Evolutionary conservation across 495 filamentous ascomycete genomes (phyloP), one percentile per base, ranked within the genome.

Genomic region (Penicillium robsamsonii): DNA sequence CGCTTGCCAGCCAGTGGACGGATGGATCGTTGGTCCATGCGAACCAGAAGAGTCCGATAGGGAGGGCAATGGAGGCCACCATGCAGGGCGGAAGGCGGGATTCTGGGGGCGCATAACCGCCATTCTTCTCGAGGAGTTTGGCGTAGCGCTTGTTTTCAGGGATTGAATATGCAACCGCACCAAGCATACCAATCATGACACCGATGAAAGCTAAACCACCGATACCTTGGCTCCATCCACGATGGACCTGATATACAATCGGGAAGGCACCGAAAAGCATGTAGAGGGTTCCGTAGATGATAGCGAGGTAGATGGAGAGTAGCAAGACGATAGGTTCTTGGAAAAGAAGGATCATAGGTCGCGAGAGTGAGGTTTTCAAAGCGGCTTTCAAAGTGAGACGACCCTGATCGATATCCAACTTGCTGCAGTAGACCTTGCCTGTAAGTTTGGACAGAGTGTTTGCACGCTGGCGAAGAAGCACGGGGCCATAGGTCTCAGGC

Each of bases 191-290:
- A 50, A 87, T 67, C 49, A 87, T 87, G 29, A 95, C 88, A 12
- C 89, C 88, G 0, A 84, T 63, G 66, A 91, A 94, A 18, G 88
- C 74, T 0, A 94, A 81, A 13, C 87, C 87, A 0, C 81, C 76
- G 25, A 87, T 64, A 35, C 86, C 84, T n/a, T 83, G 74, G 13
- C 75, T 77, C 90, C 90, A 94, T 44, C 83, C 82, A 10, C 89
- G 86, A 55, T 86, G 69, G 20, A 85, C 66, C 15, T 78, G 72
- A 68, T 90, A 94, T 35, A 94, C 84, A 46, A 92, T 84, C 1
- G 90, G 91, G 55, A 67, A 74, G 13, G 87, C 88, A 25, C 88
- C 83, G 73, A 95, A 94, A 20, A 92, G 78, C 46, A 92, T 80
- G 69, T 91, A 92, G 5, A 91, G 73, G 15, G 88, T 83, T 1